Evolutionary conservation across 2,329 filamentous ascomycete genomes (phyloP), one percentile per base, ranked within the genome.

Genomic region (Alternaria hordeiaustralica): DNA sequence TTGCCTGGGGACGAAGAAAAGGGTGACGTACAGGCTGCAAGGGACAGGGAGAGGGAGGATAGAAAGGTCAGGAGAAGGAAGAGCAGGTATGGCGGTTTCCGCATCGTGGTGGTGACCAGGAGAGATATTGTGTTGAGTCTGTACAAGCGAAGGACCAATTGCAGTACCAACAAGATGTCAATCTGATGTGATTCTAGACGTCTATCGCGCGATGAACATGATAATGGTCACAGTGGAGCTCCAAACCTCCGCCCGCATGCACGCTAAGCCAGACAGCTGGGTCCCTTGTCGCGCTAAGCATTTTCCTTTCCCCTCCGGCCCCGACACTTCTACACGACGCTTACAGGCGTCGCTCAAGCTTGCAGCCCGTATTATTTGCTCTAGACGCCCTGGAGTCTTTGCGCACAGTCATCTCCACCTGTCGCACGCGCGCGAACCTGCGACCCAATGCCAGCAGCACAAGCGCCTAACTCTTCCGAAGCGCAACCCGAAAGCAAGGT

Each of bases 21-120:
- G 23, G n/a, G 18, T 9, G 15, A 66, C 82, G 59, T 79, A 83
- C 84, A 78, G 43, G 81, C 81, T 65, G 83, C 83, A n/a, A 82
- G 74, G 4, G 79, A 72, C 30, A 80, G 47, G 23, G 80, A 79
- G 13, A 83, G 71, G 43, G 81, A 77, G 28, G 72, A 68, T 21
- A 81, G 61, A 54, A 81, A 73, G 18, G 71, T 58, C 18, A 75
- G 23, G 20, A 79, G 47, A 13, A 73, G 44, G 25, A 78, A 58
- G 8, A 78, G 8, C 59, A 69, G 71, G 51, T 64, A 67, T 13
- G 60, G 58, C 41, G 65, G 73, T 65, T 58, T 69, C 53, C 63
- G 67, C 75, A 77, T 78, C n/a, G 54, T 64, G 63, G 21, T 44
- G 49, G n/a, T 2, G 30, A 4, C 49, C 12, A 53, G 9, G 20